Evolutionary conservation across 75 land plant species (phyloP).

Genomic region (Gnetum montanum): DNA sequence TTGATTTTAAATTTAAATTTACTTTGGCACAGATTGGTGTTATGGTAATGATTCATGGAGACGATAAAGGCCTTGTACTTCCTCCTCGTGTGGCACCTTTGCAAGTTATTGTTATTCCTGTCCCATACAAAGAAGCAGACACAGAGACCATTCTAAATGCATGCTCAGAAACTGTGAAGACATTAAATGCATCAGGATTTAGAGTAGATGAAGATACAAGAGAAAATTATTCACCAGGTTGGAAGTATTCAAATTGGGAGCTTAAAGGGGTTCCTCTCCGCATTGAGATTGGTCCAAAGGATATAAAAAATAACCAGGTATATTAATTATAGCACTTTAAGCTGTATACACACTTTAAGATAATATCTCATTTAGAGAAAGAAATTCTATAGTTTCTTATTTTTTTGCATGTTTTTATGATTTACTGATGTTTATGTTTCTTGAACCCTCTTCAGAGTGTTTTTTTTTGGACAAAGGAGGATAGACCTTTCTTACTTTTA

Average conservation of each 20-base stretch:
- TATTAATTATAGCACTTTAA: no score
- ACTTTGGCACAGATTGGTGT: constrained; percentile 70
- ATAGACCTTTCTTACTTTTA: neutral
- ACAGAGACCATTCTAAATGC: constrained; percentile 59
- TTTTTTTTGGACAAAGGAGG: neutral
- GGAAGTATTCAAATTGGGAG: constrained; percentile 99
- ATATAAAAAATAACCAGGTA: constrained; percentile 91
- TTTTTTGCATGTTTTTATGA: neutral
- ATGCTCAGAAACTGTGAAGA: constrained; percentile 45
- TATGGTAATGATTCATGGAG: constrained; percentile 99
- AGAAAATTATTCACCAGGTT: constrained; percentile 95
- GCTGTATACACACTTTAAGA: no score
- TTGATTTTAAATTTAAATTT: neutral
- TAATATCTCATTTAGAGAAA: no score
- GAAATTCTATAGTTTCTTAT: neutral
- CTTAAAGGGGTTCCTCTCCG: constrained; percentile 94
- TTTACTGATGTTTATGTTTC: neutral
- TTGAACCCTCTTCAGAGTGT: neutral
- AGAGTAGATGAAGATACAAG: constrained; percentile 73
- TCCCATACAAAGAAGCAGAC: constrained; percentile 81
- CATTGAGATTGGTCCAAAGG: constrained; percentile 95
- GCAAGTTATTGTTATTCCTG: constrained; percentile 84
- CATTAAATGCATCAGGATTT: constrained; percentile 48
- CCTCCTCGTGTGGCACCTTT: constrained; percentile 90
- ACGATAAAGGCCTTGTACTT: constrained; percentile 92